These are phyloP conservation scores for Xylogone sp. DNA, from an alignment of 2,329 filamentous ascomycete species.

Conservation along the genomic window DNA sequence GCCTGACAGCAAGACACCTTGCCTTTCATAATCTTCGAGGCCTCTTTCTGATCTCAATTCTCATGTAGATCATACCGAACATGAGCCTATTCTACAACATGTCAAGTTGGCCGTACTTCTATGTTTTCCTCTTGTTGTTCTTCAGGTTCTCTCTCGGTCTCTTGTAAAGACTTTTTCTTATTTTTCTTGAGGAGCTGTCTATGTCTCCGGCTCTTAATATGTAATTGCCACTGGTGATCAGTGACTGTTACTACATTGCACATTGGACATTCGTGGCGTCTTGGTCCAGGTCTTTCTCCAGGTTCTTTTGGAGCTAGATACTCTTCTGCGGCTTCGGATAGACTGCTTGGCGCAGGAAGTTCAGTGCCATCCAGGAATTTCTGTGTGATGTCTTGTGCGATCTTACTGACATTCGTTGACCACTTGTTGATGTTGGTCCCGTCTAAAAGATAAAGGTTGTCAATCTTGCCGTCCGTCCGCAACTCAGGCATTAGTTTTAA, in stretches of 20 bases:
- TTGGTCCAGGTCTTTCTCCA: slow-evolving; percentile 16
- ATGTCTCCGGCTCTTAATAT: slow-evolving; percentile 42
- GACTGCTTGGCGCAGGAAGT: slow-evolving; percentile 41
- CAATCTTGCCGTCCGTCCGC: slow-evolving; percentile 44
- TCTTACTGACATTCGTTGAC: slow-evolving; percentile 57
- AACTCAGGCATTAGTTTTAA: slow-evolving; percentile 74
- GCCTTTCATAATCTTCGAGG: too few species aligned
- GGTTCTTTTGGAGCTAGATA: slow-evolving; percentile 48
- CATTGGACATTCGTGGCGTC: slow-evolving; percentile 61
- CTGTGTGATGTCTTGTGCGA: slow-evolving; percentile 58
- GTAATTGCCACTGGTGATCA: slow-evolving; percentile 46
- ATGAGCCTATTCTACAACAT: not conserved
- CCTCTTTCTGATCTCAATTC: too few species aligned
- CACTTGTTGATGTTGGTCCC: slow-evolving; percentile 66
- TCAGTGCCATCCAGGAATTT: slow-evolving; percentile 56
- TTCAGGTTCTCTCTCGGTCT: not conserved
- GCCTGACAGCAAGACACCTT: too few species aligned
- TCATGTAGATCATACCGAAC: too few species aligned
- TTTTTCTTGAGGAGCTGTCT: slow-evolving; percentile 23
- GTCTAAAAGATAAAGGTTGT: slow-evolving; percentile 74
- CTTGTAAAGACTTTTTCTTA: slow-evolving; percentile 3
- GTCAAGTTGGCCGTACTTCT: not conserved
- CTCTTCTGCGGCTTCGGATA: slow-evolving; percentile 55
- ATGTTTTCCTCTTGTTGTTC: not conserved
- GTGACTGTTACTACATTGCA: slow-evolving; percentile 64